A percentile compares a stretch with the other conserved stretches of the same genome.
phyloP scores from a whole-genome alignment of 2,329 filamentous ascomycete genomes.

The Rhynchosporium graminicola region DNA sequence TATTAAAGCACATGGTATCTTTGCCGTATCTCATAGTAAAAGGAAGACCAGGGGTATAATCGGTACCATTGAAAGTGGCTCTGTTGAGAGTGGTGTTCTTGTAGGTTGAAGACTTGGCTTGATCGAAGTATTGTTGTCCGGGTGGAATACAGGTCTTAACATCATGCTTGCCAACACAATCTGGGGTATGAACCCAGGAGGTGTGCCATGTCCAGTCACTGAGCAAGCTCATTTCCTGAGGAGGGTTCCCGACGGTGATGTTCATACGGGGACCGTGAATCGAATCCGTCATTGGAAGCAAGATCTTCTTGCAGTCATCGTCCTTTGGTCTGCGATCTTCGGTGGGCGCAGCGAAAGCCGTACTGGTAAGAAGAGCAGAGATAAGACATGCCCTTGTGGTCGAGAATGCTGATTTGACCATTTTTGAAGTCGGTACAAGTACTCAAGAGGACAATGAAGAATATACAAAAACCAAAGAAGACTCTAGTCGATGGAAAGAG shows the following conservation, averaged over 20 bases:
- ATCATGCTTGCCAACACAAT: constrained; percentile 18
- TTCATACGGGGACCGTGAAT: constrained; percentile 20
- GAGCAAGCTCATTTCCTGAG: constrained; percentile 18
- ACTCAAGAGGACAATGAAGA: constrained; percentile 2
- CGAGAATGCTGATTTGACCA: constrained; percentile 17
- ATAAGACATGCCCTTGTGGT: constrained; percentile 5
- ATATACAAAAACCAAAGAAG: neutral
- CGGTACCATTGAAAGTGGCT: constrained; percentile 14
- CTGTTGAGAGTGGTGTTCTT: constrained; percentile 10
- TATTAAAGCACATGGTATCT: constrained; percentile 19
- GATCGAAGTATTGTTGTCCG: constrained; percentile 19
- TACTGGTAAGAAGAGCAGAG: constrained; percentile 16
- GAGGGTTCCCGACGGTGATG: constrained; percentile 18
- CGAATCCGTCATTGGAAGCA: constrained; percentile 17
- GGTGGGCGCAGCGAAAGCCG: constrained; percentile 6
- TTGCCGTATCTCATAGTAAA: constrained; percentile 14
- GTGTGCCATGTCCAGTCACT: constrained; percentile 22
- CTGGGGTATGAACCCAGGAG: constrained; percentile 19
- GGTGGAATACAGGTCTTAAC: constrained; percentile 15
- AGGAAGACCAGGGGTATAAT: constrained; percentile 18
- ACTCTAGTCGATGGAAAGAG: neutral
- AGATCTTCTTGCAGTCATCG: constrained; percentile 17
- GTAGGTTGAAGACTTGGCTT: constrained; percentile 14
- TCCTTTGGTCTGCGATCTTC: constrained; percentile 8
- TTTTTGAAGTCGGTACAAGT: constrained; percentile 14